Conservation (phyloP, 1,139 yeast species). For the Saccharomyces hybrid region DNA sequence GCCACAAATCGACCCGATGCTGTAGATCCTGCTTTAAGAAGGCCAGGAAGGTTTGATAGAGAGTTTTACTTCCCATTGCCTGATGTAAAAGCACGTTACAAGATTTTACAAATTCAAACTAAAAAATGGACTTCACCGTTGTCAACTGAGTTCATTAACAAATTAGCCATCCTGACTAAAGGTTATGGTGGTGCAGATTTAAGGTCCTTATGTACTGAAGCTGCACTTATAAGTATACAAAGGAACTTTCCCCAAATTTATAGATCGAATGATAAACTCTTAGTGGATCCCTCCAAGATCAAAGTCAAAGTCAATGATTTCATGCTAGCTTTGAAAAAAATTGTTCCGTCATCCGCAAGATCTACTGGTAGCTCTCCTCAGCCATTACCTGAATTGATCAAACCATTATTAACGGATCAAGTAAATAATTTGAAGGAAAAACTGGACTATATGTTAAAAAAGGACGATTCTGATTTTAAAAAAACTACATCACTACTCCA, state of each 20-base stretch:
- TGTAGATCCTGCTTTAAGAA: constrained; percentile 90
- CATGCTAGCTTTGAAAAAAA: constrained; percentile 75
- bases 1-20: constrained; percentile 98
- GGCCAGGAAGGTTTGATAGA: constrained; percentile 96
- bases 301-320: constrained; percentile 81
- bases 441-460: constrained; percentile 48
- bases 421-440: constrained; percentile 42
- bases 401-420: constrained; percentile 50
- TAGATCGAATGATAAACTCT: constrained; percentile 61
- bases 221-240: constrained; percentile 87
- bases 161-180: constrained; percentile 74
- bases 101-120: constrained; percentile 78
- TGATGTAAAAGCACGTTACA: constrained; percentile 66
- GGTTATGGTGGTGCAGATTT: constrained; percentile 99
- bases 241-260: constrained; percentile 91
- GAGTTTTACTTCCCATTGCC: constrained; percentile 96
- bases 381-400: constrained; percentile 69
- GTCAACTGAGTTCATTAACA: constrained; percentile 48
- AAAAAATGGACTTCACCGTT: constrained; percentile 79
- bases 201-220: constrained; percentile 90
- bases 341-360: constrained; percentile 87
- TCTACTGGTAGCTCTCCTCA: constrained; percentile 68
- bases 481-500: constrained; percentile 30
- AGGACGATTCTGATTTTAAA: constrained; percentile 18
- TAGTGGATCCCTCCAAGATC: constrained; percentile 64